A percentile compares a stretch with the other conserved stretches of the same genome.
Conservation (phyloP, 1,139 yeast species). For the Nakaseomyces bracarensis region DNA sequence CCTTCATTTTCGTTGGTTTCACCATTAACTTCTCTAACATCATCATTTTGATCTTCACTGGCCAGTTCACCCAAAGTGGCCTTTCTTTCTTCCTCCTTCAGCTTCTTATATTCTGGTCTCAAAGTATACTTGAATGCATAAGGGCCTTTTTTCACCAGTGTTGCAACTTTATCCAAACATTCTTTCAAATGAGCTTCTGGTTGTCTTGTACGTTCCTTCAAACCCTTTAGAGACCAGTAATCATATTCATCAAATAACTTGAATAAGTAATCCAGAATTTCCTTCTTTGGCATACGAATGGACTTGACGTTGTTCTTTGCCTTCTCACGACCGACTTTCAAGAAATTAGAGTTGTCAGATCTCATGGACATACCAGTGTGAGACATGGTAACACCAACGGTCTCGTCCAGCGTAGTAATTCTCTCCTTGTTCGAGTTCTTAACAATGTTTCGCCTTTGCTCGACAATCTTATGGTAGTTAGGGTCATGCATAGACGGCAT, state of each 20-base stretch:
- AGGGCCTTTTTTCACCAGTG: constrained; percentile 88
- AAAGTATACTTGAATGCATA: constrained; percentile 86
- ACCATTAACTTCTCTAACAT: constrained; percentile 14
- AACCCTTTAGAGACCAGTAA: constrained; percentile 92
- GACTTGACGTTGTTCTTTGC: constrained; percentile 56
- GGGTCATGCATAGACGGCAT: constrained; percentile 70
- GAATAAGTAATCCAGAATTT: constrained; percentile 79
- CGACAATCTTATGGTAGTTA: constrained; percentile 54
- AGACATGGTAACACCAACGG: constrained; percentile 80
- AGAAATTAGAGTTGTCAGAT: constrained; percentile 57
- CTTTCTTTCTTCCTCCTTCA: constrained; percentile 70
- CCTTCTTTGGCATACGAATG: constrained; percentile 89
- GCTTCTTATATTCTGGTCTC: constrained; percentile 80
- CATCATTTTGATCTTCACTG: constrained; percentile 26
- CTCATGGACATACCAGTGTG: constrained; percentile 76
- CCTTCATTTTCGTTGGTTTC: constrained; percentile 28
- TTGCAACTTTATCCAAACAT: constrained; percentile 82
- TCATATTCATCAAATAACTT: constrained; percentile 89
- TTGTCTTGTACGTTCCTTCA: constrained; percentile 88
- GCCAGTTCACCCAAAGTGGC: constrained; percentile 54
- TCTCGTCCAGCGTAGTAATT: constrained; percentile 72
- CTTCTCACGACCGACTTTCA: constrained; percentile 40
- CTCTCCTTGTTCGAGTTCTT: constrained; percentile 49
- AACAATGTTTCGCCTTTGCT: constrained; percentile 44
- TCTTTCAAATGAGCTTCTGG: constrained; percentile 93